phyloP scores from a whole-genome alignment of 2,329 filamentous ascomycete species.

The Sporothrix globosa region DNA sequence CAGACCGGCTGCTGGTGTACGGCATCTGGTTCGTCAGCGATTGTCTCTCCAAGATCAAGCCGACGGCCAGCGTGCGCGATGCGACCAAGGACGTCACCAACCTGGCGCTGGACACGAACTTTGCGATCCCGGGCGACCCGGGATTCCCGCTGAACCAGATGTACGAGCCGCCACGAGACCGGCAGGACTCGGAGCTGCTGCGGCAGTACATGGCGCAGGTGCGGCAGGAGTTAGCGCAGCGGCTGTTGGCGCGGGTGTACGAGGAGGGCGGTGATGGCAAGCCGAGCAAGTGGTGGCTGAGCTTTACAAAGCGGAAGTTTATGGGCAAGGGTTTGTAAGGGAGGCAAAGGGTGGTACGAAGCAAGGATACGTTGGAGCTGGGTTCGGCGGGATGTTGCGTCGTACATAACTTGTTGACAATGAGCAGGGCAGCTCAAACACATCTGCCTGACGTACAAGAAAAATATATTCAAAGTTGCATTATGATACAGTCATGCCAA shows the following conservation, averaged over 20 bases:
- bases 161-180: constrained; percentile 84
- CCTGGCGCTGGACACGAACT: constrained; percentile 87
- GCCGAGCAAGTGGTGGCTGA: constrained; percentile 91
- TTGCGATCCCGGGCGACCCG: constrained; percentile 91
- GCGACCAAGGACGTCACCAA: constrained; percentile 80
- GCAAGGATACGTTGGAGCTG: background rate
- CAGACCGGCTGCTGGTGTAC: constrained; percentile 93
- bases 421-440: constrained; percentile 2
- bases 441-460: background rate
- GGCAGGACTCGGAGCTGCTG: constrained; percentile 86
- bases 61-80: constrained; percentile 63
- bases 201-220: constrained; percentile 91
- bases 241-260: constrained; percentile 85
- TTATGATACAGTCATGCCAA: background rate
- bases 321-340: constrained; percentile 86
- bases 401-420: background rate
- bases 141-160: constrained; percentile 92
- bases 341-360: too few relatives aligned
- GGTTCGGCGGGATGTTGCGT: background rate
- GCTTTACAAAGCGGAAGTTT: constrained; percentile 98
- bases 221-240: constrained; percentile 82
- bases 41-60: constrained; percentile 84
- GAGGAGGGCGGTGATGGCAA: constrained; percentile 72
- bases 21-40: constrained; percentile 95
- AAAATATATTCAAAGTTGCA: background rate